Conservation (phyloP, 805 yeast genomes). For the Clavispora fructus region DNA sequence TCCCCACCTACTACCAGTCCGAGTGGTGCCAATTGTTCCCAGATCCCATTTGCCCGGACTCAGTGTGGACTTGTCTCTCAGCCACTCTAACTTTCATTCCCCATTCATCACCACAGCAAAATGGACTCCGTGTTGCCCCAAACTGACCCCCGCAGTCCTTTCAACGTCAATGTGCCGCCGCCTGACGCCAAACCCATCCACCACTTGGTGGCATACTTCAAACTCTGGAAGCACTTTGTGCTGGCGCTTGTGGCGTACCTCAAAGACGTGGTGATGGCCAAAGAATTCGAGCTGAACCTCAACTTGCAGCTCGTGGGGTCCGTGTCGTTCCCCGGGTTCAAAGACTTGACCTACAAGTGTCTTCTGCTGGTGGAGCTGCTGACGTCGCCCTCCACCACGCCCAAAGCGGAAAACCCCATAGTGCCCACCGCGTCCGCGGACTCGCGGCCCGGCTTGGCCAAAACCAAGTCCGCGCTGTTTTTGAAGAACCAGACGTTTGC, state of each 20-base stretch:
- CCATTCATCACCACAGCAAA: background rate
- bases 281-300: slow-evolving; percentile 35
- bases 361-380: slow-evolving; percentile 6
- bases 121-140: slow-evolving; percentile 22
- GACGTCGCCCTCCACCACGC: slow-evolving; percentile 11
- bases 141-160: slow-evolving; percentile 32
- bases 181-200: slow-evolving; percentile 36
- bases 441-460: slow-evolving; percentile 20
- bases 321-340: slow-evolving; percentile 41
- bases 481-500: slow-evolving; percentile 18
- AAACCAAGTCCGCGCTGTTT: slow-evolving; percentile 21
- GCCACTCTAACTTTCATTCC: background rate
- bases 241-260: slow-evolving; percentile 32
- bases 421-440: slow-evolving; percentile 5
- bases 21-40: too few relatives aligned
- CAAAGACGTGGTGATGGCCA: slow-evolving; percentile 43
- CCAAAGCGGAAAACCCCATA: slow-evolving; percentile 9
- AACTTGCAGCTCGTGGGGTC: slow-evolving; percentile 33
- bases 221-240: slow-evolving; percentile 37
- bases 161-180: slow-evolving; percentile 33
- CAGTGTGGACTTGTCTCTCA: background rate
- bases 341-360: slow-evolving; percentile 27
- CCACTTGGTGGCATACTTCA: slow-evolving; percentile 33
- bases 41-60: too few relatives aligned
- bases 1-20: too few relatives aligned